Evolutionary conservation across 2,329 filamentous ascomycete genomes (phyloP).

Genomic region (Lecanicillium sp.): DNA sequence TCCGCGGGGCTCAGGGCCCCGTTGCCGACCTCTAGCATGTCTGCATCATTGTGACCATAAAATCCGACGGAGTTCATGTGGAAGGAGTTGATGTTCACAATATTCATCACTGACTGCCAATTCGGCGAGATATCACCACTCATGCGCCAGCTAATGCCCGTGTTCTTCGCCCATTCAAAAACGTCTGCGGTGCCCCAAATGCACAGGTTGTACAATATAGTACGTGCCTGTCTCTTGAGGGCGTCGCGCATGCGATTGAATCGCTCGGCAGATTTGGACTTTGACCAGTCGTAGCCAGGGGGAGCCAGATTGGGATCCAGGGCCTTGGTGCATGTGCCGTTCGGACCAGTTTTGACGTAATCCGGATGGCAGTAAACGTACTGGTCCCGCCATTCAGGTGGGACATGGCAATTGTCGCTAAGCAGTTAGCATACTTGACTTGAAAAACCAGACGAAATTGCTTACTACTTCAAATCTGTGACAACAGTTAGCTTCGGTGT

Average conservation of each 20-base stretch:
- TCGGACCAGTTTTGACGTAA: not conserved
- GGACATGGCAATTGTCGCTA: constrained; percentile 11
- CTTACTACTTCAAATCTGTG: too few species aligned
- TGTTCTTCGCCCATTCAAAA: constrained; percentile 42
- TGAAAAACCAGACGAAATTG: too few species aligned
- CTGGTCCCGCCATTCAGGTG: constrained; percentile 2
- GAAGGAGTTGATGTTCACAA: constrained; percentile 45
- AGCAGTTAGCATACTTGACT: constrained; percentile 2
- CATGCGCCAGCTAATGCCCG: constrained; percentile 43
- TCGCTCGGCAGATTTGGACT: constrained; percentile 39
- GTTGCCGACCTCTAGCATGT: constrained; percentile 48
- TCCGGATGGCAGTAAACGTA: constrained; percentile 3
- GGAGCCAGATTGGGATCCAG: constrained; percentile 30
- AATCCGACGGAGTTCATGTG: constrained; percentile 38
- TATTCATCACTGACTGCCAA: constrained; percentile 31
- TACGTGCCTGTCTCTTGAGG: constrained; percentile 35
- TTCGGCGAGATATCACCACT: constrained; percentile 35
- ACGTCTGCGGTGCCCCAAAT: constrained; percentile 48
- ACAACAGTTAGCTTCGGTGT: too few species aligned
- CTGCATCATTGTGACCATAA: constrained; percentile 44
- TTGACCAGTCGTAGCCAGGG: constrained; percentile 43
- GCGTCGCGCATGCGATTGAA: constrained; percentile 48
- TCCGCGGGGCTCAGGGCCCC: constrained; percentile 39
- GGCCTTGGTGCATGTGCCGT: constrained; percentile 18
- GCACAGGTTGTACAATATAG: constrained; percentile 47